Evolutionary conservation across 164 flowering plant species (phyloP).

Genomic region (Saururus chinensis): DNA sequence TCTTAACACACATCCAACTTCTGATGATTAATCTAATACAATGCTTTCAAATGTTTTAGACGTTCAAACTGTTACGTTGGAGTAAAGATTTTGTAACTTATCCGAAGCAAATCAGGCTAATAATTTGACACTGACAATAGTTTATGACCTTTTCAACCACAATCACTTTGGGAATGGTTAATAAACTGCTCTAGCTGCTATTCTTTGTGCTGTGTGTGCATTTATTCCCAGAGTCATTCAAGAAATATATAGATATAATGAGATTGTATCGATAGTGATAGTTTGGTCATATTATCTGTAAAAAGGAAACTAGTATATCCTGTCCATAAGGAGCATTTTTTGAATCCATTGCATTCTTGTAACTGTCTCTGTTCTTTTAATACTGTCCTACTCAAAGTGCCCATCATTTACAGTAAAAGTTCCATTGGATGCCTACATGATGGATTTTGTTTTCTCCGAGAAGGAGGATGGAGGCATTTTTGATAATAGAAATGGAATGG

Average conservation of each 20-base stretch:
- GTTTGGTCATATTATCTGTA: not conserved
- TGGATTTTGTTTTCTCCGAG: slow-evolving; percentile 99
- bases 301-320: not conserved
- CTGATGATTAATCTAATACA: not conserved
- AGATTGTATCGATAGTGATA: not conserved
- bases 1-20: not conserved
- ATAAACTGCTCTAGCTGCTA: not conserved
- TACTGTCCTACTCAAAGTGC: not conserved
- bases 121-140: too few species aligned
- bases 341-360: not conserved
- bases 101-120: not conserved
- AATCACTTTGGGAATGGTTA: not conserved
- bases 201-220: not conserved
- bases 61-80: not conserved
- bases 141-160: too few species aligned
- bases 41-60: too few species aligned
- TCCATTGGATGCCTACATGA: slow-evolving; percentile 90
- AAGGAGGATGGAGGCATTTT: slow-evolving; percentile 84
- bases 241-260: not conserved
- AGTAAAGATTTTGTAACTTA: not conserved
- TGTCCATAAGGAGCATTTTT: not conserved
- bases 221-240: not conserved
- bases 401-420: slow-evolving; percentile 56
- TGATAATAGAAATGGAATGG: slow-evolving; percentile 81
- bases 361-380: not conserved